Base-by-base conservation (phyloP, 2,329 filamentous ascomycete genomes). In the Talaromyces pinophilus region DNA sequence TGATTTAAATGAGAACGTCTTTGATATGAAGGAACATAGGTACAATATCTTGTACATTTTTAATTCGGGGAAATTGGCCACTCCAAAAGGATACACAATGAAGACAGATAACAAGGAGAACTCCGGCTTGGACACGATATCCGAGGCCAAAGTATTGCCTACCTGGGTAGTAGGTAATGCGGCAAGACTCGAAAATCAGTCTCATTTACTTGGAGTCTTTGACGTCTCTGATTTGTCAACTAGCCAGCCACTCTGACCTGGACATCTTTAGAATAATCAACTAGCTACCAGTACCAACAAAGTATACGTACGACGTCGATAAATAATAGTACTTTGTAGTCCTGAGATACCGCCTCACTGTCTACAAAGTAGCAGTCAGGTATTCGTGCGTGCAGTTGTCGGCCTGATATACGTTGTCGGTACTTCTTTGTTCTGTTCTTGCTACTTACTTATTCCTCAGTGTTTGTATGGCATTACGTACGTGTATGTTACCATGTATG, bases 301-400 rank as follows among this genome's bases (percentile, higher is more conserved):
- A n/a, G 46, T 28, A 25, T 28, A 25, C 15, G 15, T n/a, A 30
- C 28, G 15, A 30, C n/a, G 15, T 54, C 50, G 33, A 54, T n/a
- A 33, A 48, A 5, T 4, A 11, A 11, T 33, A 33, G 50, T 19
- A 48, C 22, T 15, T 48, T 13, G 19, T 15, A 22, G 5, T 13
- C 44, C 3, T 25, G 19, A 48, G 22, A 54, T 33, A 54, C 25
- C 15, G 50, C 50, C 50, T 54, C 25, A 54, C 50, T 54, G 50
- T 54, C 25, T n/a, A 54, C 54, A 15, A 57, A 57, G 54, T 57
- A 57, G 54, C 54, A 57, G 54, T 57, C 54, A 57, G 54, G 54
- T 57, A 57, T 15, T 57, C 33, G 54, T 57, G 54, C 54, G 54
- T 57, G 54, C 54, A 57, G 33, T 57, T 35, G 33, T 35, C 54